Base-by-base conservation (phyloP, 768 basidiomycete genomes). In the Lactarius evosmus region DNA sequence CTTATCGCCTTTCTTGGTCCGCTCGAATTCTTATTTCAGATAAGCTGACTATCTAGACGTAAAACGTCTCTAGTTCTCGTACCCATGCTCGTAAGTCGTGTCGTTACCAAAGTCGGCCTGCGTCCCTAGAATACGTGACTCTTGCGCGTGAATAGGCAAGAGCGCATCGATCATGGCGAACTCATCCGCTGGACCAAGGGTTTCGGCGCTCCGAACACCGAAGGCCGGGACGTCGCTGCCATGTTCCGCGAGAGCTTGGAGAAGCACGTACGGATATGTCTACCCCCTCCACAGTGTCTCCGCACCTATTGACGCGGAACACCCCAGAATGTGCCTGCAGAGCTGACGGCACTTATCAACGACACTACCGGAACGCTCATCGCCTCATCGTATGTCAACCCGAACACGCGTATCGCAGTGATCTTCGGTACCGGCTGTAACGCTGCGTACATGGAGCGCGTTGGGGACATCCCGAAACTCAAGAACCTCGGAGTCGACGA, bases 131-230 rank as follows among this genome's bases (percentile, higher is more conserved):
- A 34, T 53, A 38, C 27, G 32, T 27, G 12, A 25, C 56, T 41
- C 40, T 0, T 46, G 40, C 17, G 19, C 41, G 30, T 54, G 9
- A 29, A 44, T 57, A 95, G 92, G n/a, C 97, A 98, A 81, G 83
- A 88, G 41, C 82, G 84, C 59, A 98, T 99, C 67, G 94, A 98
- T 74, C 93, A 98, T 66, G 96, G 94, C 27, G 83, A 85, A 65
- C 87, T 98, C 40, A 94, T 98, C 70, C 89, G 96, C 19, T 99
- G 97, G 97, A 99, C 97, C n/a, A 99, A 99, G 76, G 97, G 97
- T 67, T 98, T 98, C 70, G 94, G 94, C 34, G 91, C 91, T 0
- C 74, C 83, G 5, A 93, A 95, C 72, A 94, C 93, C 19, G 97
- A 98, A 75, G 95, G 95, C 19, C 79, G 83, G 60, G 93, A 99